These are phyloP conservation scores for Penicillium argentinense DNA, from an alignment of 495 filamentous ascomycete species.

Conservation along the genomic window DNA sequence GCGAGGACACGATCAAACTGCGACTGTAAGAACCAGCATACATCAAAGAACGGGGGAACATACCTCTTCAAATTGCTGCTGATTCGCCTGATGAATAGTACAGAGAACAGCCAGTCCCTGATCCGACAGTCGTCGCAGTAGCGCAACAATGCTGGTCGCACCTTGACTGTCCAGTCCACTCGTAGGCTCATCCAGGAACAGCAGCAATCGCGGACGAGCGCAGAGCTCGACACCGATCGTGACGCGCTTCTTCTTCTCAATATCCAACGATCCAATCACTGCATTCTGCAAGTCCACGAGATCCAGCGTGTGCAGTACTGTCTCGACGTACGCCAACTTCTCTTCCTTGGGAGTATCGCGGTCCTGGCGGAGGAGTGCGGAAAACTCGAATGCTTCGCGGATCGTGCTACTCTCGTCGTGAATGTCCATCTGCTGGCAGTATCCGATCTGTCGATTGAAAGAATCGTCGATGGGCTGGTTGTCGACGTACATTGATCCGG, in stretches of 20 bases:
- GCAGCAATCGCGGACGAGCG: constrained; percentile 66
- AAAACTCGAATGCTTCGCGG: constrained; percentile 84
- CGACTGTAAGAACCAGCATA: constrained; percentile 56
- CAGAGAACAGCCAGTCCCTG: constrained; percentile 63
- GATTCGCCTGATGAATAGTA: constrained; percentile 73
- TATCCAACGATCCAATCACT: constrained; percentile 72
- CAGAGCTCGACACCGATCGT: constrained; percentile 85
- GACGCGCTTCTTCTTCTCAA: constrained; percentile 61
- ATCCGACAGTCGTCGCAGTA: constrained; percentile 67
- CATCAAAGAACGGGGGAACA: constrained; percentile 49
- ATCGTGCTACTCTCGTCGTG: constrained; percentile 80
- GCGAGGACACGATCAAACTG: constrained; percentile 70
- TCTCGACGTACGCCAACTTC: constrained; percentile 80
- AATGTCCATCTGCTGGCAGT: constrained; percentile 87
- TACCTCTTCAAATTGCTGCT: constrained; percentile 78
- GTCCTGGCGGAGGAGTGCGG: constrained; percentile 77
- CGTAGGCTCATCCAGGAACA: constrained; percentile 74
- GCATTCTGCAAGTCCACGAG: constrained; percentile 82
- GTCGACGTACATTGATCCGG: constrained; percentile 72
- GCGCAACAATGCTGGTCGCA: constrained; percentile 68
- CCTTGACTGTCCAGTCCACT: constrained; percentile 75
- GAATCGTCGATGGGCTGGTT: constrained; percentile 61
- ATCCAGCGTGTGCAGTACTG: constrained; percentile 75
- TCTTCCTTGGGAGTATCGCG: constrained; percentile 62
- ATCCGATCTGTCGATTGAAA: constrained; percentile 79